Base-by-base conservation (phyloP, 1,139 yeast genomes). In the Debaryomyces fabryi region DNA sequence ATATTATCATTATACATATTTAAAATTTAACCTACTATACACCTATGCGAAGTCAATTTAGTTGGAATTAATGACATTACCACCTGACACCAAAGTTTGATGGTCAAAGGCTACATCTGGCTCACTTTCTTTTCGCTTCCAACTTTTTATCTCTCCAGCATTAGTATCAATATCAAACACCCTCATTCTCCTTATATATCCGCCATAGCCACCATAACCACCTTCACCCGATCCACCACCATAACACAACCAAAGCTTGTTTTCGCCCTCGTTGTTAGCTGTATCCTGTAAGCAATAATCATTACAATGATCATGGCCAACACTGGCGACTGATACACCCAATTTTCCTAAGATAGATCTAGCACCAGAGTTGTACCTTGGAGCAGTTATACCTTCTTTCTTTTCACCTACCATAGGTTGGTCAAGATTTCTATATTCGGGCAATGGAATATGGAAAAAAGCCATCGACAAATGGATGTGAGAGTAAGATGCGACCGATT, bases 191-290 rank as follows among this genome's bases (percentile, higher is more conserved):
- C 99, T 79, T 10, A 86, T 72, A 44, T 86, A 88, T 0, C 93
- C 96, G 0, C 90, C 92, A 62, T 91, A 89, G 0, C 97, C 97
- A 4, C 86, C 96, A 61, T 91, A 91, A 0, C 97, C 99, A 38
- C 97, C 98, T 68, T 88, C 95, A 3, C 98, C 99, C 2, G 80
- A 77, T 0, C 86, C 96, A 36, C 99, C 99, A 2, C 96, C 98
- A 60, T 88, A 90, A 61, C 99, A 93, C 38, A 92, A 70, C 96
- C 96, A 89, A 32, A 89, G 69, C 40, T 78, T 75, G 42, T 76
- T 71, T 27, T 71, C 64, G 3, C 68, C 65, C 7, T 53, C 53
- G 23, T 54, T 53, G 23, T 63, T 64, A 15, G 62, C 52, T 7
- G 64, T 55, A 53, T 84, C 86, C 46, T 73, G 68, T 39, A 88